A percentile compares a stretch with the other conserved stretches of the same genome.
Conservation (phyloP, 2,329 filamentous ascomycete species). For the Didymella exigua region DNA sequence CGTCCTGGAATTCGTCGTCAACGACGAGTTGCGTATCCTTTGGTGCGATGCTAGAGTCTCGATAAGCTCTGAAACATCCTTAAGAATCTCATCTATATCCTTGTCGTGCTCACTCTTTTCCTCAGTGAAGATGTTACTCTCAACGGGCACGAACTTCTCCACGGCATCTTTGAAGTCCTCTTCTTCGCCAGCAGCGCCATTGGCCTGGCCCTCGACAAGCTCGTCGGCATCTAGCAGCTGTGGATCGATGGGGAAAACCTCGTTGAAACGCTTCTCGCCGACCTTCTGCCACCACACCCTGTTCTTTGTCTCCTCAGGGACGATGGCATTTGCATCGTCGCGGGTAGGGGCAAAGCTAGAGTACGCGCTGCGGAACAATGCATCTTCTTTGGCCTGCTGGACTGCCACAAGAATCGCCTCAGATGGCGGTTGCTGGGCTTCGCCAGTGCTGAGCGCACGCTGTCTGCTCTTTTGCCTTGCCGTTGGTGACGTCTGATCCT, state of each 20-base stretch:
- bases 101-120: slow-evolving; percentile 59
- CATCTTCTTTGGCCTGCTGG: slow-evolving; percentile 71
- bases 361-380: slow-evolving; percentile 76
- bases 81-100: slow-evolving; percentile 71
- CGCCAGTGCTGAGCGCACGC: slow-evolving; percentile 69
- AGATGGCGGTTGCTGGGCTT: slow-evolving; percentile 60
- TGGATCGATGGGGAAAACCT: slow-evolving; percentile 63
- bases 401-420: slow-evolving; percentile 48
- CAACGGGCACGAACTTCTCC: slow-evolving; percentile 44
- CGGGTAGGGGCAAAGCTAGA: slow-evolving; percentile 79
- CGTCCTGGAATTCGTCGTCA: slow-evolving; percentile 69
- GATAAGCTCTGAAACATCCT: slow-evolving; percentile 76
- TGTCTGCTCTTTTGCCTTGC: slow-evolving; percentile 72
- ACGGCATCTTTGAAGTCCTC: slow-evolving; percentile 47
- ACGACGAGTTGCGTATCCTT: slow-evolving; percentile 74
- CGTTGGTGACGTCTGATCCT: slow-evolving; percentile 63
- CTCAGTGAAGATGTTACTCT: slow-evolving; percentile 29
- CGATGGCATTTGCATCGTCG: slow-evolving; percentile 73
- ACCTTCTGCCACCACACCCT: slow-evolving; percentile 78
- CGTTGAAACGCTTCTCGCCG: slow-evolving; percentile 69
- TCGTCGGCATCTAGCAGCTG: slow-evolving; percentile 47
- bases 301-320: slow-evolving; percentile 70
- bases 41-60: slow-evolving; percentile 79
- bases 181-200: slow-evolving; percentile 46
- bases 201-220: slow-evolving; percentile 42